Conservation (phyloP, 2,329 filamentous ascomycete species). For the Aspergillus proliferans region DNA sequence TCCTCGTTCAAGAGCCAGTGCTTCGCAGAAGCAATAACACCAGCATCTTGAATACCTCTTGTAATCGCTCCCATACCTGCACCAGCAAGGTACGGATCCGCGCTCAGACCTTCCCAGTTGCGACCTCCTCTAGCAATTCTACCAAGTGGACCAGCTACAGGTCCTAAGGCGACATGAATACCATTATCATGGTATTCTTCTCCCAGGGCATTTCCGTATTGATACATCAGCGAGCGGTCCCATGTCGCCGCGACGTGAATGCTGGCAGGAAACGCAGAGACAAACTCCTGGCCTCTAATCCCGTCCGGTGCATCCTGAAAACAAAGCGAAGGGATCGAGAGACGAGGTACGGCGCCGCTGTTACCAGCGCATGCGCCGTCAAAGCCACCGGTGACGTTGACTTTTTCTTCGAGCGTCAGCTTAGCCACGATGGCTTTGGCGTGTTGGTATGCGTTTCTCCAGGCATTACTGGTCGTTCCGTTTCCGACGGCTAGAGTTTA, state of each 20-base stretch:
- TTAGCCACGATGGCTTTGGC: slow-evolving; percentile 12
- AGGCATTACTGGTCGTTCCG: slow-evolving; percentile 6
- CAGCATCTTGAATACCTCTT: slow-evolving; percentile 54
- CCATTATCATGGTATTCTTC: slow-evolving; percentile 40
- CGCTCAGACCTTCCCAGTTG: slow-evolving; percentile 39
- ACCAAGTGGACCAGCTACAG: slow-evolving; percentile 39
- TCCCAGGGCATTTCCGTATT: slow-evolving; percentile 49
- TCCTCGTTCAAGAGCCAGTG: slow-evolving; percentile 62
- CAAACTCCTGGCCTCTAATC: slow-evolving; percentile 62
- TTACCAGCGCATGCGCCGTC: slow-evolving; percentile 25
- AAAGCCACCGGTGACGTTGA: slow-evolving; percentile 20
- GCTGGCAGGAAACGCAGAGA: slow-evolving; percentile 67
- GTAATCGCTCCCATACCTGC: slow-evolving; percentile 38
- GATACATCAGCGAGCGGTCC: slow-evolving; percentile 51
- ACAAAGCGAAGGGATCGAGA: slow-evolving; percentile 24
- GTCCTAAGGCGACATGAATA: slow-evolving; percentile 40
- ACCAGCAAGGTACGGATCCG: slow-evolving; percentile 42
- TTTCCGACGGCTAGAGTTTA: background rate
- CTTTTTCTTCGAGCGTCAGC: slow-evolving; percentile 20
- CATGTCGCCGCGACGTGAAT: slow-evolving; percentile 62
- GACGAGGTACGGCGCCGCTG: slow-evolving; percentile 22
- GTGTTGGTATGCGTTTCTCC: slow-evolving; percentile 13
- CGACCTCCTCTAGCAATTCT: slow-evolving; percentile 16
- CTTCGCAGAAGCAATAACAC: slow-evolving; percentile 18
- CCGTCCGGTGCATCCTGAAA: slow-evolving; percentile 39